Evolutionary conservation across 164 flowering plant species (phyloP).

Genomic region (Akebia trifoliata): DNA sequence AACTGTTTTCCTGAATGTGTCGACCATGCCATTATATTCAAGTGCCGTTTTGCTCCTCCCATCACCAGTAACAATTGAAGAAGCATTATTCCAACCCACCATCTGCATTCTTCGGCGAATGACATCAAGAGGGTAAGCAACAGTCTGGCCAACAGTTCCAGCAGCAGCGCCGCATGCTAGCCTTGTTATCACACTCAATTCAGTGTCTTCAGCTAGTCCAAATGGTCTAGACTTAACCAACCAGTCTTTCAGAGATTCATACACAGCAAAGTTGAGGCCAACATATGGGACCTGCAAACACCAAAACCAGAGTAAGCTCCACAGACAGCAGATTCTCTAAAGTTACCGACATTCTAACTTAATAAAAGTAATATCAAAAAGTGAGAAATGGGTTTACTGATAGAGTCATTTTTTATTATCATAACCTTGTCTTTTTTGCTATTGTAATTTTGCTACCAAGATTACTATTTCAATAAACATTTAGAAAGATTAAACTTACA

Average conservation of each 20-base stretch:
- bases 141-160: conserved; percentile 94
- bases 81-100: conserved; percentile 94
- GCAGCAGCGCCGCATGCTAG: conserved; percentile 98
- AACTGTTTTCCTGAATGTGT: conserved; percentile 92
- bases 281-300: conserved; percentile 76
- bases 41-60: conserved; percentile 56
- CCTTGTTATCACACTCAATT: conserved; percentile 71
- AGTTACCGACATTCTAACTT: too few species aligned
- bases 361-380: too few species aligned
- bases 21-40: conserved; percentile 88
- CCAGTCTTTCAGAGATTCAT: conserved; percentile 91
- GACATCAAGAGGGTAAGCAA: conserved; percentile 97
- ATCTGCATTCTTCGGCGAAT: conserved; percentile 97
- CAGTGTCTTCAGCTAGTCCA: conserved; percentile 60
- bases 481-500: conserved; percentile 74
- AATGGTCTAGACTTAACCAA: conserved; percentile 57
- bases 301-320: conserved; percentile 5
- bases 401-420: too few species aligned
- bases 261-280: conserved; percentile 97
- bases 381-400: too few species aligned
- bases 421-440: too few species aligned
- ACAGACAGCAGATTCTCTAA: too few species aligned
- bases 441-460: too few species aligned
- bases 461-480: too few species aligned
- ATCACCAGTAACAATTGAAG: conserved; percentile 78